Evolutionary conservation across 805 yeast genomes (phyloP), one percentile per base, ranked within the genome.

Genomic region (Suhomyces sp.): DNA sequence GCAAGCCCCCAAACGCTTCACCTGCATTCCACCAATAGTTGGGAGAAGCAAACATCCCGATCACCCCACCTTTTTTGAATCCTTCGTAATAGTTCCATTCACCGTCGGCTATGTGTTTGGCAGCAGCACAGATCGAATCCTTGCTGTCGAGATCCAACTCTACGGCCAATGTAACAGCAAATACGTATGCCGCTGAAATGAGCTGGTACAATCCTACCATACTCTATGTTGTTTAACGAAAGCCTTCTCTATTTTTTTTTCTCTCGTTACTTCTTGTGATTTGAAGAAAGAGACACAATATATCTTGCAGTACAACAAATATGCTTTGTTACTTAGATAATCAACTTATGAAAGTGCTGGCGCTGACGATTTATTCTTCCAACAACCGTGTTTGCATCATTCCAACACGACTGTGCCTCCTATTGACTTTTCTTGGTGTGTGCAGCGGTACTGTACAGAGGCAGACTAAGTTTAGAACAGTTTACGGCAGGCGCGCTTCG

Each of bases 21-120:
- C 81, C 81, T 24, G 81, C 80, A 55, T 78, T 70, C 82, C 82
- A 78, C 82, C 82, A 78, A 65, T 77, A 78, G 68, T 78, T 73
- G 2, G 80, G 81, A 12, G 68, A 48, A 4, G 65, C 54, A 57
- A 78, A 76, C 78, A 74, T 74, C 1, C 82, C 82, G 8, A 77
- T 71, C 8, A 74, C 66, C 27, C 82, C 82, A 13, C 81, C 82
- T 51, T 67, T 59, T 31, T 59, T 31, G 40, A 57, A 54, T 17
- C 82, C 83, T 54, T 65, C 70, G 61, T 78, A 78, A 57, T 78
- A 78, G 62, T 78, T 75, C 70, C 73, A 66, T 53, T 72, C 68
- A 41, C 82, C 83, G 12, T 67, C 57, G 1, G 66, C 69, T 1
- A 76, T 60, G 2, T 41, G 48, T 33, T 64, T 56, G 9, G 75